phyloP scores from a whole-genome alignment of 345 rosid species.

The Moricandia arvensis region DNA sequence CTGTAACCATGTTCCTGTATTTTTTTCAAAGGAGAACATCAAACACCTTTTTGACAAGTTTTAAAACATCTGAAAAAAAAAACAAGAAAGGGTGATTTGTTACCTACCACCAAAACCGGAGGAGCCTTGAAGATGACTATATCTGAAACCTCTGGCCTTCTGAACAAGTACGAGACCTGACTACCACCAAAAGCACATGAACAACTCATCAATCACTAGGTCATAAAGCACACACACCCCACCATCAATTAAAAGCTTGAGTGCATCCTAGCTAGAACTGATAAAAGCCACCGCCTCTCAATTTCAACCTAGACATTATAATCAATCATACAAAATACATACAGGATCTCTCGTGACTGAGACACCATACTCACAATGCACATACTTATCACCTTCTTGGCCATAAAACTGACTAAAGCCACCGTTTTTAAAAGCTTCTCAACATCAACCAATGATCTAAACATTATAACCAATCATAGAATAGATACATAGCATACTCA shows the following conservation, averaged over 20 bases:
- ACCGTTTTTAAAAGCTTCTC: background rate
- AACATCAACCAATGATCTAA: background rate
- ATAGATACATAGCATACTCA: background rate
- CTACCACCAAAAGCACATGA: constrained; percentile 6
- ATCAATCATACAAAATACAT: background rate
- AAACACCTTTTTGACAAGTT: background rate
- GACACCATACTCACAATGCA: background rate
- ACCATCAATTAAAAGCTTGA: background rate
- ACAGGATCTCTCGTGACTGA: background rate
- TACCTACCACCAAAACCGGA: constrained; percentile 60
- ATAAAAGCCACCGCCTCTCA: background rate
- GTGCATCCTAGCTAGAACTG: background rate
- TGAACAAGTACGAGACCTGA: constrained; percentile 79
- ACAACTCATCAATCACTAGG: background rate
- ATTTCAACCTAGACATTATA: background rate
- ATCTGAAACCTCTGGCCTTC: constrained; percentile 81
- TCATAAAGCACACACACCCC: background rate
- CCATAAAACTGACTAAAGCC: background rate
- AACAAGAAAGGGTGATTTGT: background rate
- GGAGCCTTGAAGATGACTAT: constrained; percentile 89
- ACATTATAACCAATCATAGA: background rate
- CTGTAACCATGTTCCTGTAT: constrained; percentile 64
- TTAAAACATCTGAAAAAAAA: background rate
- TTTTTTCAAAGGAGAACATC: constrained; percentile 10
- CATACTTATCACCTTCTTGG: background rate